A percentile compares a stretch with the other conserved stretches of the same genome.
These are phyloP conservation scores for Corylus heterophylla DNA, from an alignment of 306 rosid genomes.

Conservation along the genomic window DNA sequence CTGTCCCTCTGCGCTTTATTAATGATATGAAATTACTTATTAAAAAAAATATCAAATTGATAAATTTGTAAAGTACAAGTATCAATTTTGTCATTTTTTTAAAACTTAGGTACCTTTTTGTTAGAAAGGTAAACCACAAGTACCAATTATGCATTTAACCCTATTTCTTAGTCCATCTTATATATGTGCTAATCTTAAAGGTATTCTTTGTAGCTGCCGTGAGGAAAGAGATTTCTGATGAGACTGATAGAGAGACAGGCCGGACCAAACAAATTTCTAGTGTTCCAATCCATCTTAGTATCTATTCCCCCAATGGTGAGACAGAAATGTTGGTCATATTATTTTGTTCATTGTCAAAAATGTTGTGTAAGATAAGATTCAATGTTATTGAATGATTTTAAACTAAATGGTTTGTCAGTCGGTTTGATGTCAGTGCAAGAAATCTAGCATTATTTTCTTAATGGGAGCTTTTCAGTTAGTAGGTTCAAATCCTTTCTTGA, in stretches of 20 bases:
- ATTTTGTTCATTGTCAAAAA: constrained; percentile 2
- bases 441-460: neutral
- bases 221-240: constrained; percentile 90
- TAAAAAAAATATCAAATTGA: too few relatives aligned
- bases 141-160: too few relatives aligned
- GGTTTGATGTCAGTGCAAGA: neutral
- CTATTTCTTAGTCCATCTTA: too few relatives aligned
- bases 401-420: constrained; percentile 10
- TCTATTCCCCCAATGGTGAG: constrained; percentile 84
- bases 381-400: constrained; percentile 46
- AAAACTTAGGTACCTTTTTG: too few relatives aligned
- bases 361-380: constrained; percentile 40
- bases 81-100: too few relatives aligned
- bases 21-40: too few relatives aligned
- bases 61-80: too few relatives aligned
- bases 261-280: constrained; percentile 25
- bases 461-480: neutral
- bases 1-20: too few relatives aligned
- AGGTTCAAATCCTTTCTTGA: neutral
- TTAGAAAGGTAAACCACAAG: too few relatives aligned
- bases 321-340: constrained; percentile 11
- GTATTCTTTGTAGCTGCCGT: constrained; percentile 31
- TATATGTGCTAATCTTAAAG: constrained; percentile 5
- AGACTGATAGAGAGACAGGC: constrained; percentile 95
- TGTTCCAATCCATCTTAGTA: constrained; percentile 83